Evolutionary conservation across 768 basidiomycete species (phyloP), one percentile per base, ranked within the genome.

Genomic region (Leucocoprinus leucothites): DNA sequence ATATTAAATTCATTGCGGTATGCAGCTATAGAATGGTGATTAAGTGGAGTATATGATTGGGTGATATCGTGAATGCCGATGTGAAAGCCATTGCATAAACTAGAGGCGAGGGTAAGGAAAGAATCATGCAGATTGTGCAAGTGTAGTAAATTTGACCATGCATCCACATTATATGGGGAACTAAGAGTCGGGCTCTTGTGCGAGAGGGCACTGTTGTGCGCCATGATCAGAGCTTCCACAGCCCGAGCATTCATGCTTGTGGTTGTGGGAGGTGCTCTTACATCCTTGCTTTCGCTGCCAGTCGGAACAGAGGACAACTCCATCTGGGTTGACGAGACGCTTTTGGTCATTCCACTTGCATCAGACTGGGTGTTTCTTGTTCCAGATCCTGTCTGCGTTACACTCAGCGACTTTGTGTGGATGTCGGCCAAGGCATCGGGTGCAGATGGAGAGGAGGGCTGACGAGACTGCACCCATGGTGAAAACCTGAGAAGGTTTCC

Each of bases 161-260:
- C 60, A 0, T 66, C 58, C 0, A 61, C 51, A 0, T 60, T 49
- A 49, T 74, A 72, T 0, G 71, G 75, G 0, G 71, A 67, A 34
- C 57, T 51, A 0, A 68, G 58, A 0, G 64, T 58, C 60, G 9
- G 48, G 48, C 19, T 60, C 66, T 69, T 69, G 60, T n/a, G 64
- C 66, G 46, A 56, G 63, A 72, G 69, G 63, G 58, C 77, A 78
- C 1, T 25, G 38, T 42, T 71, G 62, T 62, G 77, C 75, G 41
- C 75, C 69, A 51, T 78, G 74, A 42, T 43, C 36, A 31, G 62
- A 6, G 1, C 52, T 40, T 36, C 73, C 68, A 46, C 76, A 77
- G 1, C 77, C 73, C 0, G 73, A 76, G 67, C 75, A 78, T 11
- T 71, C 55, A 64, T 78, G 75, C 3, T 54, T 46, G 40, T 59